phyloP scores from a whole-genome alignment of 306 rosid genomes.

The Prunus davidiana region DNA sequence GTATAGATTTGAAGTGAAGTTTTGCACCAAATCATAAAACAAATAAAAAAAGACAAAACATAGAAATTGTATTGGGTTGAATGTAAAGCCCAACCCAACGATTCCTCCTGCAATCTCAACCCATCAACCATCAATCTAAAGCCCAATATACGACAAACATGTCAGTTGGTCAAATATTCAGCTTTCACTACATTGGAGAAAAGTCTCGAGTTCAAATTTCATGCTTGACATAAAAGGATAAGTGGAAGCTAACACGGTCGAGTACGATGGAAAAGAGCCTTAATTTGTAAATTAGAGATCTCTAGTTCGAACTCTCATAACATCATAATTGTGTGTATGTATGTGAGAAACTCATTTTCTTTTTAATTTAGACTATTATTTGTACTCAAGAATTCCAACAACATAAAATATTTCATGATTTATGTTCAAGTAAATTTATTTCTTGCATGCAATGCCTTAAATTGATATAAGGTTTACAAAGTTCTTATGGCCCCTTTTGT shows the following conservation, averaged over 20 bases:
- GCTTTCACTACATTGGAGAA: too few relatives aligned
- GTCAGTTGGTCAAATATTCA: too few relatives aligned
- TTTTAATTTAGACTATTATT: too few relatives aligned
- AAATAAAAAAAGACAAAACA: too few relatives aligned
- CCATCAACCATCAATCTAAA: background rate
- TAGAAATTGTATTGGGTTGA: background rate
- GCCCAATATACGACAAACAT: background rate
- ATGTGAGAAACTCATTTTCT: fast-evolving
- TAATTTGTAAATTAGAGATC: fast-evolving
- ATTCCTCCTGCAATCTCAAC: background rate
- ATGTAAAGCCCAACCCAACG: background rate
- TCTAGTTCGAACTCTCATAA: fast-evolving
- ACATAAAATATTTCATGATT: background rate
- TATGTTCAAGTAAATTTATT: background rate
- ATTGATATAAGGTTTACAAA: background rate
- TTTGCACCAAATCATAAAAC: too few relatives aligned
- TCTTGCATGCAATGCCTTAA: background rate
- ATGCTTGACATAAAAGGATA: too few relatives aligned
- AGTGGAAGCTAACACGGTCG: too few relatives aligned
- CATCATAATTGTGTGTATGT: too few relatives aligned
- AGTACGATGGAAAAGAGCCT: fast-evolving
- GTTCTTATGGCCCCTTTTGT: background rate
- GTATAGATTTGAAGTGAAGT: too few relatives aligned
- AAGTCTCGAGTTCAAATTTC: too few relatives aligned
- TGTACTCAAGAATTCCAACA: too few relatives aligned